Evolutionary conservation across 177 flowering plant genomes (phyloP), one percentile per base, ranked within the genome.

Genomic region (Vitis hybrid): DNA sequence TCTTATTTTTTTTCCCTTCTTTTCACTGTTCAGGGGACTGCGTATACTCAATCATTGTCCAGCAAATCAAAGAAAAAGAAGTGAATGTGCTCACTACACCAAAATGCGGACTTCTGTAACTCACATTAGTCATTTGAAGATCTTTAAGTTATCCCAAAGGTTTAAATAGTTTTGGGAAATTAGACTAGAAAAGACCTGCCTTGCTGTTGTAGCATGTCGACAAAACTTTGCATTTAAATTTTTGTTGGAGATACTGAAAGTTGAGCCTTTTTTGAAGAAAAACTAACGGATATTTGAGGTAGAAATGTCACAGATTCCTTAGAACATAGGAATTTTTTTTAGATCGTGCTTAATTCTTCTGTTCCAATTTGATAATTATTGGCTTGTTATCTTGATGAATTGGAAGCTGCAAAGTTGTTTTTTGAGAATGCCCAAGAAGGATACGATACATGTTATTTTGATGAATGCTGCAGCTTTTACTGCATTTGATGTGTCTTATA

Each of bases 21-120:
- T 65, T 69, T 13, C 57, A 15, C 3, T 64, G 10, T 41, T 64
- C 88, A 94, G 98, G 98, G 98, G 71, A 94, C 98, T 61, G 91
- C 98, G 11, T 92, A 71, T 76, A 77, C 91, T 64, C 91, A 85
- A 58, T 81, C 94, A 11, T 74, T 66, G 58, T 79, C 93, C 56
- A 77, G 71, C 86, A 92, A 92, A 79, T 85, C 90, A 55, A 91
- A 89, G 90, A 94, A 94, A 90, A 89, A 90, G 83, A 90, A 92
- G 83, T 88, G 86, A 82, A 81, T 51, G 11, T 53, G 13, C 7
- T 10, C 55, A 52, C 18, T 53, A 24, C 13, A 27, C 61, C 35
- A 74, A 70, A 63, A 70, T 60, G 27, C 67, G 63, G 64, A 46
- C 70, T 73, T 67, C 11, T 81, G 79, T 75, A 77, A 70, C 74